Conservation (phyloP, 331 rosid genomes). For the Acacia concinna region DNA sequence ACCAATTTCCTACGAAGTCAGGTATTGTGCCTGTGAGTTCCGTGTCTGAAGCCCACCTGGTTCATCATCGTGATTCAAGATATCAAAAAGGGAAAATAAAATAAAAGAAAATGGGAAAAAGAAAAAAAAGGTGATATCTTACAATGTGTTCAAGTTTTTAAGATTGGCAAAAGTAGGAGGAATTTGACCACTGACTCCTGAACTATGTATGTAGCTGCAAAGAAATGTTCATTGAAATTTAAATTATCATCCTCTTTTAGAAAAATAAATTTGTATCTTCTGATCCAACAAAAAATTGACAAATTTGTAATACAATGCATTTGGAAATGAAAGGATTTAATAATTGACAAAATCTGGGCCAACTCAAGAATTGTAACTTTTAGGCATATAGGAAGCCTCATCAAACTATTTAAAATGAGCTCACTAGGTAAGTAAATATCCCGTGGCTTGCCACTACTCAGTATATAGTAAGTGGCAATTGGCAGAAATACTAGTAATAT, state of each 20-base stretch:
- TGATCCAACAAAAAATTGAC: neutral
- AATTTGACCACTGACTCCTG: neutral
- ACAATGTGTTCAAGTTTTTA: neutral
- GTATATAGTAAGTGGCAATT: no score
- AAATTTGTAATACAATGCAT: no score
- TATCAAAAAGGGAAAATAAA: no score
- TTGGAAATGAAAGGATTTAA: neutral
- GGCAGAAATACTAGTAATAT: no score
- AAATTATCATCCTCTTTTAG: neutral
- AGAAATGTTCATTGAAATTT: neutral
- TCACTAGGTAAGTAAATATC: no score
- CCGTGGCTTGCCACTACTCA: no score
- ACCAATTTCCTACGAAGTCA: neutral
- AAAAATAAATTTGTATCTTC: neutral
- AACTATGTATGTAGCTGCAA: neutral
- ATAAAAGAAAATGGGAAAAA: no score
- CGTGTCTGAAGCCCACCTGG: neutral
- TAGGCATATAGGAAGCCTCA: neutral
- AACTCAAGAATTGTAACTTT: neutral
- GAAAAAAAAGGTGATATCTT: neutral
- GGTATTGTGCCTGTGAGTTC: neutral
- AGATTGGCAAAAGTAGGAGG: neutral
- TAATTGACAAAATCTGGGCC: neutral
- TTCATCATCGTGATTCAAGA: neutral
- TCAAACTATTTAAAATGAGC: no score